phyloP scores from a whole-genome alignment of 306 rosid species.

The Oemleria cerasiformis region DNA sequence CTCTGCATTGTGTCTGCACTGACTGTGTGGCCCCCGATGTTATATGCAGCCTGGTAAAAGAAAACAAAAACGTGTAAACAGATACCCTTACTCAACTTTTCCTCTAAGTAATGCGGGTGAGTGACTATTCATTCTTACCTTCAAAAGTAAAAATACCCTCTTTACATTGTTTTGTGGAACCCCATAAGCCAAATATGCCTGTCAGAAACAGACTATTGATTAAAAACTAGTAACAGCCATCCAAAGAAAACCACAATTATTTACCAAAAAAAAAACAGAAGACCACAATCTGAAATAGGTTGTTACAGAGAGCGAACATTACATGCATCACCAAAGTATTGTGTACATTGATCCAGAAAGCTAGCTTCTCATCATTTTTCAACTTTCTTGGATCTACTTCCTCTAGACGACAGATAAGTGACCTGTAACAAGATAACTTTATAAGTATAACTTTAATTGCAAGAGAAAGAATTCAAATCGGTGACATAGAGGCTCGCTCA shows the following conservation, averaged over 20 bases:
- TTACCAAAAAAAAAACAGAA: background rate
- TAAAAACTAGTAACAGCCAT: conserved; percentile 17
- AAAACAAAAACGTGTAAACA: conserved; percentile 24
- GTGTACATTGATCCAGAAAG: conserved; percentile 96
- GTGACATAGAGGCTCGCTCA: conserved; percentile 31
- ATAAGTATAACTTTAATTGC: conserved; percentile 17
- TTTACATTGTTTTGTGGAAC: conserved; percentile 87
- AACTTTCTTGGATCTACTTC: conserved; percentile 72
- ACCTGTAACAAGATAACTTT: conserved; percentile 46
- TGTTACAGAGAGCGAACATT: conserved; percentile 26
- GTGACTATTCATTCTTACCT: conserved; percentile 47
- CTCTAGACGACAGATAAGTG: conserved; percentile 69
- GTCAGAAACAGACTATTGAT: conserved; percentile 26
- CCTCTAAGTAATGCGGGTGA: background rate
- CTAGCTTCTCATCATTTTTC: conserved; percentile 85
- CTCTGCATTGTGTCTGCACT: conserved; percentile 85
- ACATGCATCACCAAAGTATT: conserved; percentile 99
- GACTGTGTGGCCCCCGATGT: conserved; percentile 81
- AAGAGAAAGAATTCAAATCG: conserved; percentile 1
- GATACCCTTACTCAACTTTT: background rate
- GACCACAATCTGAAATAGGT: background rate
- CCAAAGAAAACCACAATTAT: conserved; percentile 2
- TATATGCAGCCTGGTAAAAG: conserved; percentile 85
- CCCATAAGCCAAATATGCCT: conserved; percentile 98
- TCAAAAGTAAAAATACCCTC: conserved; percentile 70